phyloP scores from a whole-genome alignment of 352 stramenopile species.

The Phytophthora tubulina region DNA sequence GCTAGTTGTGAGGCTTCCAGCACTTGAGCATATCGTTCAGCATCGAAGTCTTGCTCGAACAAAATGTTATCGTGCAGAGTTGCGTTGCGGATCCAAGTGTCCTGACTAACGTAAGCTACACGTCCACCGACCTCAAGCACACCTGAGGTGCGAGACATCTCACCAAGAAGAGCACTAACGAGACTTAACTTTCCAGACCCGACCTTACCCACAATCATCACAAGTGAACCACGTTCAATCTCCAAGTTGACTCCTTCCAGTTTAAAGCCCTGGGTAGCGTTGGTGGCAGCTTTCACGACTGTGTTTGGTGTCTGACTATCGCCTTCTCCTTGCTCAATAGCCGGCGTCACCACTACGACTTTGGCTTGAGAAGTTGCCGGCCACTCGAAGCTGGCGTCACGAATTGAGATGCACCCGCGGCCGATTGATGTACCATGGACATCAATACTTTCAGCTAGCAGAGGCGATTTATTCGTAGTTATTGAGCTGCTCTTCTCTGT shows the following conservation, averaged over 20 bases:
- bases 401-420: slow-evolving; percentile 29
- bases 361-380: slow-evolving; percentile 19
- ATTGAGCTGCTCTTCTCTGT: not conserved
- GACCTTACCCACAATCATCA: slow-evolving; percentile 64
- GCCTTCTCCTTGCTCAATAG: not conserved
- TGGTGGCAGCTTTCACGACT: not conserved
- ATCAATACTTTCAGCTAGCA: not conserved
- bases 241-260: slow-evolving; percentile 59
- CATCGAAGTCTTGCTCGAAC: slow-evolving; percentile 60
- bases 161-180: slow-evolving; percentile 54
- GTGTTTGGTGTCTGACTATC: not conserved
- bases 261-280: slow-evolving; percentile 24
- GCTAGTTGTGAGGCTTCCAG: slow-evolving; percentile 48
- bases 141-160: slow-evolving; percentile 46
- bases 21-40: slow-evolving; percentile 44
- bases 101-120: slow-evolving; percentile 87
- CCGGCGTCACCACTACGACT: slow-evolving; percentile 36
- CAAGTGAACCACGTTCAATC: slow-evolving; percentile 60
- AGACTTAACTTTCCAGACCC: slow-evolving; percentile 64
- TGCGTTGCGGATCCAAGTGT: slow-evolving; percentile 93
- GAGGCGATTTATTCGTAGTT: not conserved
- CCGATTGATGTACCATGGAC: not conserved
- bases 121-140: slow-evolving; percentile 36
- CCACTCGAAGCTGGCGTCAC: slow-evolving; percentile 39
- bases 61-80: slow-evolving; percentile 93